A percentile compares a stretch with the other conserved stretches of the same genome.
Evolutionary conservation across 2,329 filamentous ascomycete species (phyloP).

Genomic region (Botryotinia convoluta): DNA sequence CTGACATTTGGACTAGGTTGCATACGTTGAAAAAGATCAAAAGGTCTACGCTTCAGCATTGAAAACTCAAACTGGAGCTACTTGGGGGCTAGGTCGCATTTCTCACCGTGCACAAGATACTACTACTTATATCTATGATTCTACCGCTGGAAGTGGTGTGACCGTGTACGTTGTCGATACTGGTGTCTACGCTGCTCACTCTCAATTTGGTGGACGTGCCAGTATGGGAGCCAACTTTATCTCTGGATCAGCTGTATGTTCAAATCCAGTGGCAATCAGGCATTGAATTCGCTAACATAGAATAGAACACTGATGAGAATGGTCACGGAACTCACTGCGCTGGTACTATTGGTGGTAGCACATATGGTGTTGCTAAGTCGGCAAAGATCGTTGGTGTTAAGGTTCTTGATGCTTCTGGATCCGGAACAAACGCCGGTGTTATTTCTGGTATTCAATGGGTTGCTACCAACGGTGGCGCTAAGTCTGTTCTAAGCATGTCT

Average conservation of each 20-base stretch:
- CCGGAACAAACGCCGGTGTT: constrained; percentile 39
- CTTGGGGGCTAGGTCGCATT: constrained; percentile 39
- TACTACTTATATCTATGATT: constrained; percentile 38
- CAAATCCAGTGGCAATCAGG: constrained; percentile 18
- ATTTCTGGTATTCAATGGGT: constrained; percentile 43
- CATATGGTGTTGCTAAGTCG: constrained; percentile 44
- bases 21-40: constrained; percentile 35
- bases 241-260: constrained; percentile 29
- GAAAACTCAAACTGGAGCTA: constrained; percentile 30
- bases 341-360: constrained; percentile 39
- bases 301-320: constrained; percentile 40
- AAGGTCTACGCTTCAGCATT: constrained; percentile 37
- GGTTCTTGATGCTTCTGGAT: constrained; percentile 38
- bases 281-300: constrained; percentile 8
- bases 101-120: constrained; percentile 33
- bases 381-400: constrained; percentile 43
- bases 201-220: constrained; percentile 40
- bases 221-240: constrained; percentile 39
- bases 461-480: constrained; percentile 29
- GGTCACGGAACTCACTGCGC: constrained; percentile 46
- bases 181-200: constrained; percentile 38
- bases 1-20: constrained; percentile 27
- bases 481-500: constrained; percentile 54
- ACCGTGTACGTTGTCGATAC: constrained; percentile 42
- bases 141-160: constrained; percentile 37